phyloP scores from a whole-genome alignment of 2,329 filamentous ascomycete genomes.

The Sclerotinia subarctica region DNA sequence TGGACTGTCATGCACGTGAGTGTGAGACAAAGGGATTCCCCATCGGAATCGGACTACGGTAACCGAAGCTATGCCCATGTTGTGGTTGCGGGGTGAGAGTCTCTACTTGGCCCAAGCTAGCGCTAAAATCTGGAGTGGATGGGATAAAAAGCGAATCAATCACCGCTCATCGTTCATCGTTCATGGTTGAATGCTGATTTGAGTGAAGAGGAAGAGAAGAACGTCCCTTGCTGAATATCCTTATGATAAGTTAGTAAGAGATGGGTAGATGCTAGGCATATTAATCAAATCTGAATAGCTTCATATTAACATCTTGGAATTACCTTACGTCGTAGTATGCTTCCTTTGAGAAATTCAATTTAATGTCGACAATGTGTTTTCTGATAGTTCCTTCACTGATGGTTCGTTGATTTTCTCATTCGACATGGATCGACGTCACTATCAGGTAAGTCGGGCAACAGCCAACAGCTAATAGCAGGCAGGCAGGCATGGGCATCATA shows the following conservation, averaged over 20 bases:
- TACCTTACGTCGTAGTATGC: no score
- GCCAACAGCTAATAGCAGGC: not conserved
- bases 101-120: conserved; percentile 11
- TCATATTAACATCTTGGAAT: no score
- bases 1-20: conserved; percentile 1
- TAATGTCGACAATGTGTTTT: no score
- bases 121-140: not conserved
- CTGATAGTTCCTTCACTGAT: not conserved
- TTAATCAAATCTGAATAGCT: no score
- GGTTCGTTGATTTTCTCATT: not conserved
- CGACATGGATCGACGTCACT: conserved; percentile 20
- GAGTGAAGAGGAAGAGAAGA: no score
- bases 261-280: no score
- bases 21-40: not conserved
- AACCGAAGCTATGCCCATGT: not conserved
- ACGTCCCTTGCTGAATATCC: no score
- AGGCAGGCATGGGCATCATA: not conserved
- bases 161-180: no score
- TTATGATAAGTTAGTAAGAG: no score
- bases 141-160: no score
- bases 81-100: conserved; percentile 8
- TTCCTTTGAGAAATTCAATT: not conserved
- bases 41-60: not conserved
- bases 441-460: no score
- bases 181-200: no score